Evolutionary conservation across 106 monocot species (phyloP), one percentile per base, ranked within the genome.

Genomic region (Posidonia australis): DNA sequence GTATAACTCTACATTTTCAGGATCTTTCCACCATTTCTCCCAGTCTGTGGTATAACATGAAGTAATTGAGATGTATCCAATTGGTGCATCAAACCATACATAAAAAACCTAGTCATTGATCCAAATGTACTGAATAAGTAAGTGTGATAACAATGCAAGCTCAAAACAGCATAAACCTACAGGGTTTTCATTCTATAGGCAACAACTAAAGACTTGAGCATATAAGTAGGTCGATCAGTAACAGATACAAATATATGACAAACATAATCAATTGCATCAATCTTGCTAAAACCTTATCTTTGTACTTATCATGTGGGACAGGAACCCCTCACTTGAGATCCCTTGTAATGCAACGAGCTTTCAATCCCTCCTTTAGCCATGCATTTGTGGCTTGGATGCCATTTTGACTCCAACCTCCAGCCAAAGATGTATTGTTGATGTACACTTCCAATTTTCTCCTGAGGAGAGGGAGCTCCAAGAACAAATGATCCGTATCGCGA

Each of bases 41-140:
- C 93, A 94, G 0, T 94, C 89, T 22, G 77, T 45, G 11, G 86
- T 94, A 58, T 90, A 94, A 60, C 84, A 84, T 54, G 86, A 53
- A 10, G 89, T 94, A 36, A 94, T 94, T 0, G 94, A 94, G 24
- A 94, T 58, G 78, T 94, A 94, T 59, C 94, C 94, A 78, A 94
- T 94, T 45, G 94, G 94, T n/a, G 94, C 94, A 86, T 94, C 94
- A 80, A 90, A 94, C 94, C 94, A 94, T 5, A 94, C 94, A 65
- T 94, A 94, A 74, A 94, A 94, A 3, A 94, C 94, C 94, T 94
- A 62, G n/a, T 46, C n/a, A n/a, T n/a, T n/a, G n/a, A n/a, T n/a
- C n/a, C n/a, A n/a, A n/a, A n/a, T n/a, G n/a, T n/a, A n/a, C n/a
- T n/a, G n/a, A n/a, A n/a, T n/a, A n/a, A n/a, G n/a, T n/a, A n/a